A percentile compares a stretch with the other conserved stretches of the same genome.
Conservation (phyloP, 2,329 filamentous ascomycete species). For the Pseudogymnoascus sp. region DNA sequence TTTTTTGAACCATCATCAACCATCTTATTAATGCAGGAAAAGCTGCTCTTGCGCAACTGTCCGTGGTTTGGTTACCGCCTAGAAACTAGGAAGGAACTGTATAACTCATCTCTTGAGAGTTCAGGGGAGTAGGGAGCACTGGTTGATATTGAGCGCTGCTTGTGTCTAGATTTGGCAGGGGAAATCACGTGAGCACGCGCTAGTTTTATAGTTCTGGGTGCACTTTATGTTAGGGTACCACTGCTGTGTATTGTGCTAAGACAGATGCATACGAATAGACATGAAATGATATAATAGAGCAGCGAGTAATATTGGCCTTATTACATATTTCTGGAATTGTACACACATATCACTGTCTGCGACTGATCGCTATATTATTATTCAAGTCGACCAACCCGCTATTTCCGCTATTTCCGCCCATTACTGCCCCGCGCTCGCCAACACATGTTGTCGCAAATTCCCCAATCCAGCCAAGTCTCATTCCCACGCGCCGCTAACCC, state of each 20-base stretch:
- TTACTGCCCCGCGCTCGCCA: background rate
- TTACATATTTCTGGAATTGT: background rate
- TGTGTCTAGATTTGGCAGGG: background rate
- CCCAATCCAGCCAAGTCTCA: background rate
- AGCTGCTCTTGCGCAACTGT: background rate
- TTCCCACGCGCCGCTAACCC: background rate
- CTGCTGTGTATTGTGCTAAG: background rate
- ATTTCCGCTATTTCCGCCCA: background rate
- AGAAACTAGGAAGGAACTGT: background rate
- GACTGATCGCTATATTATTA: background rate
- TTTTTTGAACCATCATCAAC: background rate
- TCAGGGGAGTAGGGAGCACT: background rate
- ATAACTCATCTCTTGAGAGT: background rate
- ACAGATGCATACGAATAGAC: background rate
- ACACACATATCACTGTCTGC: background rate
- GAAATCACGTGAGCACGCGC: background rate
- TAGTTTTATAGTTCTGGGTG: background rate
- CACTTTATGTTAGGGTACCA: background rate
- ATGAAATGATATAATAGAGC: background rate
- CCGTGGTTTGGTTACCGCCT: background rate
- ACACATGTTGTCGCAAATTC: background rate
- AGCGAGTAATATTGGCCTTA: background rate
- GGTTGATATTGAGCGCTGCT: background rate
- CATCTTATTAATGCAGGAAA: background rate
- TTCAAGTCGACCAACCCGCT: background rate